Evolutionary conservation across 495 filamentous ascomycete genomes (phyloP), one percentile per base, ranked within the genome.

Genomic region (Penicillium daleae): DNA sequence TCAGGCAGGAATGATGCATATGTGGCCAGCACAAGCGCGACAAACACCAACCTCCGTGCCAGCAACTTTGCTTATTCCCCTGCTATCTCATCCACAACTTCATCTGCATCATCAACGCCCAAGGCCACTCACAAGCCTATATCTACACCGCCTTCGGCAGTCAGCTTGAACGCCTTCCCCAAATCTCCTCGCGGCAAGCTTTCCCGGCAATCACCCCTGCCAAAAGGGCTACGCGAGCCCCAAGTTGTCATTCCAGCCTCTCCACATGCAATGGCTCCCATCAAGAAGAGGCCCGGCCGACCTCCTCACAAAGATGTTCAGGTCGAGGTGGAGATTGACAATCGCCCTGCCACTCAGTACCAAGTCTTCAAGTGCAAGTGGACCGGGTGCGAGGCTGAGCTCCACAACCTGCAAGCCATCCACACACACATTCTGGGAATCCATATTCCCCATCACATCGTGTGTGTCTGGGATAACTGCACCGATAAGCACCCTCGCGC

Each of bases 401-500:
- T 95, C 4, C 91, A 94, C 64, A 93, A 93, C 68, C 69, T 92
- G 33, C 83, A 87, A 2, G 87, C 87, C 0, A 78, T 95, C 22
- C 84, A 86, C 57, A 84, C 82, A 56, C 92, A 96, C 69, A 68
- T 93, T 22, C 65, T 79, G 32, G 83, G 87, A 57, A 74, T 87
- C 6, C 90, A 81, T 42, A 67, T 77, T 4, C 69, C 71, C 1
- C 61, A 74, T 37, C 67, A 50, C 62, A 71, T 68, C 40, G 62
- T 32, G 15, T 82, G 79, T 53, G 62, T 48, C 22, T 82, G 79
- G 79, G 56, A 67, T 22, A 68, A 50, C 9, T 82, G 79, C 50
- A 31, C 59, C 0, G 57, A 55, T n/a, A 10, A 12, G 26, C 68
- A 51, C 48, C 69, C 60, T 10, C 62, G 61, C 56, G 64, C 70